phyloP scores from a whole-genome alignment of 2,329 filamentous ascomycete species.

The Aureobasidium melanogenum region DNA sequence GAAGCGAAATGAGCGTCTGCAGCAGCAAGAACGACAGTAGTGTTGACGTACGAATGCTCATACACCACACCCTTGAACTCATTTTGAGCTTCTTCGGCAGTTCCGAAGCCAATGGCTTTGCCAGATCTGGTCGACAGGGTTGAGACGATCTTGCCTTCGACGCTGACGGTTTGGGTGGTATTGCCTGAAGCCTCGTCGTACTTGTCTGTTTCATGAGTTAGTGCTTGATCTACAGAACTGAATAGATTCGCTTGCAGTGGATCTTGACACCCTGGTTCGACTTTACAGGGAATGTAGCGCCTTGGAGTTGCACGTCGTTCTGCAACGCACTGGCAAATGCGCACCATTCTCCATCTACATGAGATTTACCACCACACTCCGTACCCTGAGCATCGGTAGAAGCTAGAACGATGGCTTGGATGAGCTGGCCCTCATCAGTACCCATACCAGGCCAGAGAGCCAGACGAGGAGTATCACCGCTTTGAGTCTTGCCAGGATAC shows the following conservation, averaged over 20 bases:
- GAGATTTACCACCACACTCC: not conserved
- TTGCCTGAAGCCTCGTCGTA: constrained; percentile 32
- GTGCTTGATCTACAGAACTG: not conserved
- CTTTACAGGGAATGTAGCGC: not conserved
- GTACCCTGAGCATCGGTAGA: constrained; percentile 1
- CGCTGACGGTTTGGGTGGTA: constrained; percentile 32
- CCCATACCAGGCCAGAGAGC: constrained; percentile 44
- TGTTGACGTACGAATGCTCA: constrained; percentile 24
- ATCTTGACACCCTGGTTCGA: constrained; percentile 4
- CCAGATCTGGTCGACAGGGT: constrained; percentile 36
- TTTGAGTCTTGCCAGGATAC: constrained; percentile 32
- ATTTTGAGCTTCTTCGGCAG: constrained; percentile 35
- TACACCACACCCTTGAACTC: constrained; percentile 32
- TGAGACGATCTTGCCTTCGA: constrained; percentile 32
- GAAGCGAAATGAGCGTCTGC: constrained; percentile 30
- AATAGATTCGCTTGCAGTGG: not conserved
- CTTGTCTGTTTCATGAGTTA: constrained; percentile 21
- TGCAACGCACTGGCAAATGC: constrained; percentile 10
- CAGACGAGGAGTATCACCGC: constrained; percentile 28
- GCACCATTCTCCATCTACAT: constrained; percentile 10
- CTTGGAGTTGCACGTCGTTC: not conserved
- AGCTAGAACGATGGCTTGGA: constrained; percentile 33
- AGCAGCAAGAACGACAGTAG: constrained; percentile 16
- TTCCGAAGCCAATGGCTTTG: constrained; percentile 30
- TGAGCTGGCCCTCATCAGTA: constrained; percentile 38